These are phyloP conservation scores for Rosa persica DNA, from an alignment of 306 rosid species.

Conservation along the genomic window DNA sequence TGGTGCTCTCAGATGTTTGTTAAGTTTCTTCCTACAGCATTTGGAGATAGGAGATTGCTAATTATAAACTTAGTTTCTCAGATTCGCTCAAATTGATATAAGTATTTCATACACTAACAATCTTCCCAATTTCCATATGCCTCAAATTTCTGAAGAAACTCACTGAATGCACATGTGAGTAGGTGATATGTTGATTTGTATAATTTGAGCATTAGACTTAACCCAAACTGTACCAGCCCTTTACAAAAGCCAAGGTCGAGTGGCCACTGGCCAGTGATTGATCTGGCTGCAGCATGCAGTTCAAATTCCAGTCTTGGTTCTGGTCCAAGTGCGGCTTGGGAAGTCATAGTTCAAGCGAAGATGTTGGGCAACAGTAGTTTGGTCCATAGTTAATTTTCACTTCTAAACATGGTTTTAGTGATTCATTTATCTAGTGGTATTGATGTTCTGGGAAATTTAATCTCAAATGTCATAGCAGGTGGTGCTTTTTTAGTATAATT, in stretches of 20 bases:
- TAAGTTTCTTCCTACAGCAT: background rate
- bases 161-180: background rate
- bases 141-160: background rate
- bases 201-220: conserved; percentile 1
- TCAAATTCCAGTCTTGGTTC: conserved; percentile 6
- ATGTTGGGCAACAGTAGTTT: conserved; percentile 9
- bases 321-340: background rate
- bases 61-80: background rate
- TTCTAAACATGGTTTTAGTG: background rate
- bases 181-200: background rate
- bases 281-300: background rate
- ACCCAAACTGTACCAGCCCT: background rate
- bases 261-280: background rate
- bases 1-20: background rate
- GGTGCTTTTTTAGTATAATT: background rate
- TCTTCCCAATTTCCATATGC: background rate
- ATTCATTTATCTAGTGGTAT: background rate
- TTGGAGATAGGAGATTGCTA: conserved; percentile 6
- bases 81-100: background rate
- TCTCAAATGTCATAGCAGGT: background rate
- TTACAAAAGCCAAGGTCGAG: background rate
- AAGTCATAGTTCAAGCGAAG: background rate
- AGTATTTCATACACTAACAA: background rate
- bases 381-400: conserved; percentile 1
- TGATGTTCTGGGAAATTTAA: background rate